These are phyloP conservation scores for Kluyveromyces sp. DNA, from an alignment of 1,139 yeast genomes.

Conservation along the genomic window DNA sequence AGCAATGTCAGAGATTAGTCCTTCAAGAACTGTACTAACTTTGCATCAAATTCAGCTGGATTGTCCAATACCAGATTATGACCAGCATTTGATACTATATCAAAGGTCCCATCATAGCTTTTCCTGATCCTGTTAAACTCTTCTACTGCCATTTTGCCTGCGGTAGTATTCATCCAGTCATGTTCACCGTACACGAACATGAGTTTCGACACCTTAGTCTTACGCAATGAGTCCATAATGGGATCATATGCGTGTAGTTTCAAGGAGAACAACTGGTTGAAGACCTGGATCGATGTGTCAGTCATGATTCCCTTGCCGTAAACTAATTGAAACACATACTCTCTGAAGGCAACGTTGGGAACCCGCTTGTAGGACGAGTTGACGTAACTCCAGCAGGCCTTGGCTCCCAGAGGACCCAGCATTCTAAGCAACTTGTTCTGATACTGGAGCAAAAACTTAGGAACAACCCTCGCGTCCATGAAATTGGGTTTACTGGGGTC, in stretches of 20 bases:
- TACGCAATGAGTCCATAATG: slow-evolving; percentile 52
- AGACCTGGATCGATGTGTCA: slow-evolving; percentile 36
- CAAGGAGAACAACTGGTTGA: slow-evolving; percentile 42
- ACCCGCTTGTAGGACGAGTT: slow-evolving; percentile 55
- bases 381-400: slow-evolving; percentile 45
- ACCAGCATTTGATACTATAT: slow-evolving; percentile 52
- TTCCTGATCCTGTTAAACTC: slow-evolving; percentile 30
- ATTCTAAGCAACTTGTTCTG: slow-evolving; percentile 43
- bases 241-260: slow-evolving; percentile 65
- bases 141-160: slow-evolving; percentile 50
- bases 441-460: slow-evolving; percentile 25
- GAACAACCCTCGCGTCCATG: slow-evolving; percentile 23
- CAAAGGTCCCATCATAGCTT: slow-evolving; percentile 35
- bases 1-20: no score
- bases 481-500: slow-evolving; percentile 25
- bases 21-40: slow-evolving; percentile 40
- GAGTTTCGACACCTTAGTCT: slow-evolving; percentile 40
- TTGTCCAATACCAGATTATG: slow-evolving; percentile 79
- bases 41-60: slow-evolving; percentile 50
- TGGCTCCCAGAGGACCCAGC: slow-evolving; percentile 54
- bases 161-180: slow-evolving; percentile 81
- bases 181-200: slow-evolving; percentile 69
- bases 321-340: slow-evolving; percentile 22
- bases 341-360: slow-evolving; percentile 20
- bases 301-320: slow-evolving; percentile 23